Conservation (phyloP, 176 grass and related monocot species). For the Ampelocalamus luodianensis region DNA sequence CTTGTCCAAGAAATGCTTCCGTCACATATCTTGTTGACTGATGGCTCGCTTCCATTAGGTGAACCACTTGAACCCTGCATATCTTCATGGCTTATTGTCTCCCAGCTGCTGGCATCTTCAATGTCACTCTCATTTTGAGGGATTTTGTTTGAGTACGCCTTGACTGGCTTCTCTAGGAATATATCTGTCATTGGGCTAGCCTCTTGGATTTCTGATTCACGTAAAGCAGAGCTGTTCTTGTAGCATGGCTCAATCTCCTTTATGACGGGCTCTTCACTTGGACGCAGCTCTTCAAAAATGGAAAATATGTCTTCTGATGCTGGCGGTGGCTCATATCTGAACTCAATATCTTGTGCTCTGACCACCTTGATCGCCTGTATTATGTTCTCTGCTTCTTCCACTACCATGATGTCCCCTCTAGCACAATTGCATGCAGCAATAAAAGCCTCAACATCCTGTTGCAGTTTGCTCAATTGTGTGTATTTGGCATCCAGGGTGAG, state of each 20-base stretch:
- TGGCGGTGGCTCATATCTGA: constrained; percentile 73
- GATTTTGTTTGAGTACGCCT: constrained; percentile 50
- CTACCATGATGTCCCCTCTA: constrained; percentile 48
- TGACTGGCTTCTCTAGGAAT: constrained; percentile 67
- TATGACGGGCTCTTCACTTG: constrained; percentile 55
- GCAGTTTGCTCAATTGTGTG: constrained; percentile 64
- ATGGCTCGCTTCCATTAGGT: constrained; percentile 69
- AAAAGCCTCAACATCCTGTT: constrained; percentile 64
- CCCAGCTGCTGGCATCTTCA: constrained; percentile 89
- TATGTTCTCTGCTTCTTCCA: constrained; percentile 73
- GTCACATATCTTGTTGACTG: constrained; percentile 69
- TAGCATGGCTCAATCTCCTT: constrained; percentile 75
- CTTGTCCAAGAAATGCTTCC: constrained; percentile 67
- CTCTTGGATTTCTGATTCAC: constrained; percentile 69
- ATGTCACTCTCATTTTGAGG: constrained; percentile 54
- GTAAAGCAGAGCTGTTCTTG: constrained; percentile 53
- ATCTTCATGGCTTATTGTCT: constrained; percentile 81
- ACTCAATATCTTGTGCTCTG: constrained; percentile 61
- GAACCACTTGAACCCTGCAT: constrained; percentile 73
- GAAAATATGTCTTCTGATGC: constrained; percentile 81
- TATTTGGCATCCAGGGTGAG: constrained; percentile 84
- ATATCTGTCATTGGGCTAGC: constrained; percentile 69
- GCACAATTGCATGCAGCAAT: constrained; percentile 49
- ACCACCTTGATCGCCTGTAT: constrained; percentile 59
- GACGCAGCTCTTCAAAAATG: constrained; percentile 78